Conservation (phyloP, 2,329 filamentous ascomycete species). For the Pseudocercospora musae region DNA sequence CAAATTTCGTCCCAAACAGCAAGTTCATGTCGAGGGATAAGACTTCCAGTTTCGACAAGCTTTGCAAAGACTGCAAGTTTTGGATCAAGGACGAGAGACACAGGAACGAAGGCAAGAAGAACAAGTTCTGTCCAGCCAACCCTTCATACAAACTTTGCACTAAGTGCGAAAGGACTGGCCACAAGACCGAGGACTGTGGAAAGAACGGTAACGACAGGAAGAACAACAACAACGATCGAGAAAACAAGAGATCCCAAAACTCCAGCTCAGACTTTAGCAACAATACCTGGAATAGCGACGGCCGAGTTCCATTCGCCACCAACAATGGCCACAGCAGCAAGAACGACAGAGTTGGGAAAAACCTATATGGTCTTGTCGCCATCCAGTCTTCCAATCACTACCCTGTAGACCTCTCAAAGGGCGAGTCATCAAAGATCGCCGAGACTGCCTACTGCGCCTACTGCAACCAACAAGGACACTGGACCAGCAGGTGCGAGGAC, state of each 20-base stretch:
- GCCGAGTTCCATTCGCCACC: background rate
- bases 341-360: background rate
- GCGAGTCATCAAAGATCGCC: background rate
- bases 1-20: background rate
- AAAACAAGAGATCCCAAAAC: background rate
- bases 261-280: background rate
- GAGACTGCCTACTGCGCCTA: conserved; percentile 5
- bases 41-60: background rate
- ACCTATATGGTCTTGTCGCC: background rate
- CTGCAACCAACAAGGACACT: conserved; percentile 9
- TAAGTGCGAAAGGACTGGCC: background rate
- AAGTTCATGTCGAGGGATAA: background rate
- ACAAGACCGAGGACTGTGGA: background rate
- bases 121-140: background rate
- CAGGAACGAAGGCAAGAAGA: background rate
- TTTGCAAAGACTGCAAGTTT: background rate
- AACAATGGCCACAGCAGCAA: background rate
- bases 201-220: background rate
- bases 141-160: background rate
- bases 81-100: background rate
- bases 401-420: background rate
- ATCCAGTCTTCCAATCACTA: background rate
- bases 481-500: conserved; percentile 3
- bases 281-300: background rate
- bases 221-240: background rate